Evolutionary conservation across 192 early-diverging fungal genomes (phyloP).

Genomic region (Dispira simplex): DNA sequence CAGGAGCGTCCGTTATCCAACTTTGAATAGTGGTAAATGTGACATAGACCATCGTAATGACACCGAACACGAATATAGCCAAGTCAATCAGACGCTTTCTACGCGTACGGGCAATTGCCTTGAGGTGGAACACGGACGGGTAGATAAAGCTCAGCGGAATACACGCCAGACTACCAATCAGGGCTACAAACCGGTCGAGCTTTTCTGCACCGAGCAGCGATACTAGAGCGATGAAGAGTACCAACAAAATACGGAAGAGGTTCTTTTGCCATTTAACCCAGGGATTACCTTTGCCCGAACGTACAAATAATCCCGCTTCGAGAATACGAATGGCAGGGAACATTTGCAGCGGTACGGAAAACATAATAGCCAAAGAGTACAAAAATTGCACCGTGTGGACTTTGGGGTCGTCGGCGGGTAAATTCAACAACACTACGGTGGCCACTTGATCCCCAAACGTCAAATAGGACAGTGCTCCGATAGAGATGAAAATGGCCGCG

Average conservation of each 20-base stretch:
- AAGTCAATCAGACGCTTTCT: constrained; percentile 36
- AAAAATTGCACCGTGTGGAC: constrained; percentile 63
- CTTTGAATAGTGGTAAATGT: constrained; percentile 55
- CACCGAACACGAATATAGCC: constrained; percentile 45
- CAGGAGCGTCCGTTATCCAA: constrained; percentile 14
- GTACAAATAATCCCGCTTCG: constrained; percentile 69
- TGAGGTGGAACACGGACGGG: constrained; percentile 71
- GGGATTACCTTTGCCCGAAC: constrained; percentile 62
- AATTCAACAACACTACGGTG: constrained; percentile 76
- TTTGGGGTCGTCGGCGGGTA: constrained; percentile 47
- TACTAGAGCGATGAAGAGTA: constrained; percentile 49
- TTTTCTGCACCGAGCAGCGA: constrained; percentile 61
- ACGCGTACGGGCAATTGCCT: constrained; percentile 35
- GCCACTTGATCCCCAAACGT: constrained; percentile 73
- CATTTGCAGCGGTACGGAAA: constrained; percentile 82
- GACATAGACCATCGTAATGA: constrained; percentile 60
- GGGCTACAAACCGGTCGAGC: constrained; percentile 68
- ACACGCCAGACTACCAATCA: constrained; percentile 67
- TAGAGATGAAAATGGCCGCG: constrained; percentile 58
- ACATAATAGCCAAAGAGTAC: constrained; percentile 84
- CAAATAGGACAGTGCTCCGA: constrained; percentile 72
- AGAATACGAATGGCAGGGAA: constrained; percentile 91
- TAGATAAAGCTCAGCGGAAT: constrained; percentile 69
- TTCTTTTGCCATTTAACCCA: constrained; percentile 84
- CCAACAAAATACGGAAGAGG: constrained; percentile 49